Evolutionary conservation across 176 grass and related monocot genomes (phyloP).

Genomic region (Rhynchospora pubera): DNA sequence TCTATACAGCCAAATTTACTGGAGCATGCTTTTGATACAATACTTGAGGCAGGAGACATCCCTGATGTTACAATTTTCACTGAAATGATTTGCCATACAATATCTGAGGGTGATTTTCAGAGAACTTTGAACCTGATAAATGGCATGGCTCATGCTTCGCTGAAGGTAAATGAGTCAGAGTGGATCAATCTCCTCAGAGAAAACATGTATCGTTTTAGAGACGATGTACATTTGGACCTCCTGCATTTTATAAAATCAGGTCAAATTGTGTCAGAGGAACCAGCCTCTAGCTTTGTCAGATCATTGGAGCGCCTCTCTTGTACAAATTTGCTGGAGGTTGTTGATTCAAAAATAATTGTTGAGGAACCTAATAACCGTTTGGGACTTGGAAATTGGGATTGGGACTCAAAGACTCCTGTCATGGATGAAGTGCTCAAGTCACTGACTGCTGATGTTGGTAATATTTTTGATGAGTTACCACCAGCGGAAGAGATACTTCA

Average conservation of each 20-base stretch:
- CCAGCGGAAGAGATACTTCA: constrained; percentile 17
- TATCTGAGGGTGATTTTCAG: constrained; percentile 23
- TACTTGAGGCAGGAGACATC: constrained; percentile 34
- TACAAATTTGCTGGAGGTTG: neutral
- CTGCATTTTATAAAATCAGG: constrained; percentile 29
- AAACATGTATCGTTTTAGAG: constrained; percentile 19
- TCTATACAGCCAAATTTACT: constrained; percentile 33
- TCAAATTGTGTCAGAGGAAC: constrained; percentile 40
- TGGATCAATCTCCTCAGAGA: constrained; percentile 25
- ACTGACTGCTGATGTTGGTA: neutral
- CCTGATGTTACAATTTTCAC: constrained; percentile 31
- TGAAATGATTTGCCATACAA: constrained; percentile 37
- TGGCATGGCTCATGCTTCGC: constrained; percentile 39
- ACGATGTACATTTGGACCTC: constrained; percentile 14
- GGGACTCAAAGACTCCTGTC: neutral
- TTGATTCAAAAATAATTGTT: neutral
- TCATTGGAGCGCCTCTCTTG: constrained; percentile 18
- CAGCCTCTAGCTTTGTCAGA: constrained; percentile 32
- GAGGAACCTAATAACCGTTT: constrained; percentile 3
- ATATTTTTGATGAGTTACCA: constrained; percentile 21
- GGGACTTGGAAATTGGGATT: constrained; percentile 10
- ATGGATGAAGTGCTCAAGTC: constrained; percentile 20
- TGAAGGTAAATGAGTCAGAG: constrained; percentile 29
- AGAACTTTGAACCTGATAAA: constrained; percentile 29
- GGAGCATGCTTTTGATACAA: constrained; percentile 44